Evolutionary conservation across 768 basidiomycete genomes (phyloP), one percentile per base, ranked within the genome.

Genomic region (Termitomyces bulborhizus): DNA sequence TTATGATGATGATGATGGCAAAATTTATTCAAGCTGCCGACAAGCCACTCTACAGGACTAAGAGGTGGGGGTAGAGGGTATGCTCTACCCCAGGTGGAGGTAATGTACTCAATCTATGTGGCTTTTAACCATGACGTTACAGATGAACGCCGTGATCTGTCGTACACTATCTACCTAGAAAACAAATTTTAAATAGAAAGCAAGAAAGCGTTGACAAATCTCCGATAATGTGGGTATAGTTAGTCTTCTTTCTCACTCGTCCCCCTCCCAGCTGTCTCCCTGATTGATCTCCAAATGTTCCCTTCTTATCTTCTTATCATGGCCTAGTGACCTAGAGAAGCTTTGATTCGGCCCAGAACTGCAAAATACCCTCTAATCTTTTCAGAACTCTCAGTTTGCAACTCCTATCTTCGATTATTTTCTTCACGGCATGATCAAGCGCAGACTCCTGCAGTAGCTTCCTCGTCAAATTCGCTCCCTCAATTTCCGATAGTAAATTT

Each of bases 381-480:
- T 21, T 34, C 42, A 32, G 21, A 9, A 39, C 18, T n/a, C 12
- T 26, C 5, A 5, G 36, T 11, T 13, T 39, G 32, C 47, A 60
- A 8, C 45, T 47, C 15, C 46, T 42, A n/a, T 62, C 40, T 34
- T 59, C 51, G 26, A 36, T 27, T 9, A 62, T 60, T 26, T 50
- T 58, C 13, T 52, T 48, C 40, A 67, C 24, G 4, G 45, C 42
- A 26, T 36, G 29, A 5, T 56, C 53, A 36, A 68, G 45, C 46
- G 58, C 56, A 18, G 66, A 46, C 11, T 43, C 44, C 36, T n/a
- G 43, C 51, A 69, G 46, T 51, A 60, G 41, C 18, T 57, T 55
- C 29, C 43, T 50, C 4, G 63, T 64, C 24, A 68, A 55, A 31
- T 44, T 64, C 26, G 51, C 65, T 55, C 5, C 13, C 36, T 48